Base-by-base conservation (phyloP, 176 grass and related monocot genomes). In the Oryza meyeriana region DNA sequence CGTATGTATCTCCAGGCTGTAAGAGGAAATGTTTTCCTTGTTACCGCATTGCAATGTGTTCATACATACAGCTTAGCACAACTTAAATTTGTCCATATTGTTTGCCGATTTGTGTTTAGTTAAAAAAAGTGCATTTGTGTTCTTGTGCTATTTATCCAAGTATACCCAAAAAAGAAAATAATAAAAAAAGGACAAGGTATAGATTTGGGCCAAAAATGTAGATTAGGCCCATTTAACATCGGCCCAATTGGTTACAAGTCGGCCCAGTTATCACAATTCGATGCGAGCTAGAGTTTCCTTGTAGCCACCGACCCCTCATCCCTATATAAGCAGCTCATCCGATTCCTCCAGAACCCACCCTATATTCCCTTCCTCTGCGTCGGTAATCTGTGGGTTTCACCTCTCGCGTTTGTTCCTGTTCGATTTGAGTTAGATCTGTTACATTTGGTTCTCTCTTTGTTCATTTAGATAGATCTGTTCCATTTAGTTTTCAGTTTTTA, bases 281-380 rank as follows among this genome's bases (percentile, higher is more conserved):
- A 20, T 45, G 32, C 24, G 6, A 34, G 16, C 47, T 90, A 93
- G 85, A 82, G 88, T 83, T 93, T 82, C 47, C 1, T 18, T 61
- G 18, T n/a, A n/a, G n/a, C 5, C 31, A 33, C 3, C 12, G 26
- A 4, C 55, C 11, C 11, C 12, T n/a, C 6, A 10, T 9, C 5
- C 12, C 22, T 75, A 63, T 89, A 92, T 81, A 89, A 87, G 0
- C 3, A 0, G 6, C 38, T 17, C 14, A 12, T 22, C 68, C 12
- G 0, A 4, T 20, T 4, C 1, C 0, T 20, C 47, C 2, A 1
- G 4, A 10, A 14, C 4, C 0, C 0, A 1, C 6, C 16, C 0
- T 3, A 4, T 10, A 20, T 50, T 27, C 11, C 4, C 22, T 0
- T 52, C 17, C 17, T 4, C 50, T 22, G 50, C 50, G 7, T 20